Evolutionary conservation across 106 monocot genomes (phyloP).

Genomic region (Dactylorhiza incarnata): DNA sequence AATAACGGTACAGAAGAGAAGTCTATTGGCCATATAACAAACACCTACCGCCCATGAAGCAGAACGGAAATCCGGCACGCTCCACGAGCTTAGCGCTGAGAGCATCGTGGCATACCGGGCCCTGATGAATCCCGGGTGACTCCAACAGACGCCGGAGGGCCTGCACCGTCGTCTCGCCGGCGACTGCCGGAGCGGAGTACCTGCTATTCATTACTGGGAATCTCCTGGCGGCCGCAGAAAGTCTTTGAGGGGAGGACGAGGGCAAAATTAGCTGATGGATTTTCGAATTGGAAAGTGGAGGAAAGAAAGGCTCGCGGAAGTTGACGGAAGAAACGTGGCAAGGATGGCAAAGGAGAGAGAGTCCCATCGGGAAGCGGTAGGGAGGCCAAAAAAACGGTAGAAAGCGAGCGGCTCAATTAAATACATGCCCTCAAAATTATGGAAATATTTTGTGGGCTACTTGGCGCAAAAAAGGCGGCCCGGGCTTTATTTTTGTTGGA

Average conservation of each 20-base stretch:
- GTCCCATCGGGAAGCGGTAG: neutral
- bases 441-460: too few relatives aligned
- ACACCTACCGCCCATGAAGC: slow-evolving; percentile 87
- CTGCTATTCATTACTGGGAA: neutral
- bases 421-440: too few relatives aligned
- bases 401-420: too few relatives aligned
- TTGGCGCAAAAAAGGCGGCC: too few relatives aligned
- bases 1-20: neutral
- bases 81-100: slow-evolving; percentile 89
- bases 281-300: neutral
- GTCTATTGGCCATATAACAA: slow-evolving; percentile 18
- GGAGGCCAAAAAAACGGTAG: too few relatives aligned
- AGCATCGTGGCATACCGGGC: slow-evolving; percentile 84
- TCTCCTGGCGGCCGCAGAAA: neutral
- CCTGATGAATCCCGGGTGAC: slow-evolving; percentile 77
- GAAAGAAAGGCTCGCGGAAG: neutral
- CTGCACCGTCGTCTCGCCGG: slow-evolving; percentile 36
- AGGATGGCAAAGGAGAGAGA: neutral
- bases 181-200: neutral
- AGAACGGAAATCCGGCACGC: slow-evolving; percentile 66
- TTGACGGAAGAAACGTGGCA: neutral
- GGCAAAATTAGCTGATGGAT: neutral
- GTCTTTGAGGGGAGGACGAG: neutral
- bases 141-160: slow-evolving; percentile 64
- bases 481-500: too few relatives aligned